Evolutionary conservation across 2,329 filamentous ascomycete genomes (phyloP).

Genomic region (Clarireedia monteithiana): DNA sequence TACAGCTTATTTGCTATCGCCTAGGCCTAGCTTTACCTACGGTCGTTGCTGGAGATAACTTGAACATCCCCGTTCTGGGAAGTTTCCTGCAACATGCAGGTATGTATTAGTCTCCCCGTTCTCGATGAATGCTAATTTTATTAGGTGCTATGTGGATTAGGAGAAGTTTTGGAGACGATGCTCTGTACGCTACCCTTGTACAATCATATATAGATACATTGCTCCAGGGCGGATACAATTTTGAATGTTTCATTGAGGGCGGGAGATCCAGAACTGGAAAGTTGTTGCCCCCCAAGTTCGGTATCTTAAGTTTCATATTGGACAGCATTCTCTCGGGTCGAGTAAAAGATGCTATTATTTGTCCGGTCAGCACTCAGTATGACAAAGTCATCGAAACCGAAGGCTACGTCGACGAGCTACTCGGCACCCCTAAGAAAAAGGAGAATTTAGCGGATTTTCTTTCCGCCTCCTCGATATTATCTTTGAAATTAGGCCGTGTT

Average conservation of each 20-base stretch:
- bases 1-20: slow-evolving; percentile 93
- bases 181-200: slow-evolving; percentile 84
- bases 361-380: slow-evolving; percentile 94
- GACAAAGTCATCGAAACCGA: slow-evolving; percentile 99
- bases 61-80: slow-evolving; percentile 89
- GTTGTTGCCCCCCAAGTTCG: slow-evolving; percentile 87
- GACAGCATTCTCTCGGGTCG: slow-evolving; percentile 84
- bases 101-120: slow-evolving; percentile 21
- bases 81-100: slow-evolving; percentile 89
- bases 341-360: slow-evolving; percentile 85
- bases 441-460: slow-evolving; percentile 88
- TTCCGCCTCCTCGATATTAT: slow-evolving; percentile 78
- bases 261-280: slow-evolving; percentile 90
- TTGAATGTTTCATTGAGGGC: slow-evolving; percentile 97
- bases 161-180: slow-evolving; percentile 84
- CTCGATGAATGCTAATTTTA: not conserved
- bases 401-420: slow-evolving; percentile 88
- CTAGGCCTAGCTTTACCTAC: slow-evolving; percentile 82
- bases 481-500: slow-evolving; percentile 79
- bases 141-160: slow-evolving; percentile 88
- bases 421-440: slow-evolving; percentile 91
- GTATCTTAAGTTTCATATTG: slow-evolving; percentile 84
- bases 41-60: slow-evolving; percentile 89
- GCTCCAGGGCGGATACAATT: slow-evolving; percentile 82
- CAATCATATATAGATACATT: slow-evolving; percentile 93